Evolutionary conservation across 257 asterid genomes (phyloP), one percentile per base, ranked within the genome.

Genomic region (Salvia miltiorrhiza): DNA sequence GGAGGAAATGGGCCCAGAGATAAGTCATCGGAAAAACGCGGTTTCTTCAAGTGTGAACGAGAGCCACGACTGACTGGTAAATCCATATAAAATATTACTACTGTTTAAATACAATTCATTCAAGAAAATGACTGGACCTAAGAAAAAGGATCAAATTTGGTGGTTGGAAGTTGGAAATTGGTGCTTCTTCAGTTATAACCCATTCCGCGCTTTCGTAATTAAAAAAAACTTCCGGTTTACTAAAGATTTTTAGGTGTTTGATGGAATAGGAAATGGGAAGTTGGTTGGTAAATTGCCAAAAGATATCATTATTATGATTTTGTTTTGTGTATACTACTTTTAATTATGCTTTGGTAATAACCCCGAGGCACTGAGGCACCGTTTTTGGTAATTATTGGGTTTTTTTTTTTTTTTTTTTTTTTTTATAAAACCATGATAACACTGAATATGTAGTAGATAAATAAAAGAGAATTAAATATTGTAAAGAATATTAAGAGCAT

Each of bases 21-120:
- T 40, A 66, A 73, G 56, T 57, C 69, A 73, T 66, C 55, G 60
- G 65, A n/a, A 33, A 37, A 65, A 57, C 78, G 73, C 73, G 73
- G 78, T 65, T 73, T 73, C 62, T 20, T 7, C 65, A 2, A 54
- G 40, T 71, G 70, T 49, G 76, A 59, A 4, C 23, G 45, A 9
- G 70, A 61, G 5, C 35, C 17, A 24, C 11, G 35, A 33, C 19
- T n/a, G 48, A 57, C 17, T 44, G 60, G 67, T 30, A 21, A 72
- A 71, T 39, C 14, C 28, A 4, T n/a, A 28, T n/a, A 28, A 9
- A 35, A 24, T 4, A 40, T 7, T 4, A 45, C 32, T 62, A 30
- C 5, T 5, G 35, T n/a, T n/a, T n/a, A n/a, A n/a, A n/a, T n/a
- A n/a, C 1, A 60, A 20, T 32, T 44, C 17, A 6, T 54, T 26